Conservation (phyloP, 2,329 filamentous ascomycete species). For the Cadophora gregata region DNA sequence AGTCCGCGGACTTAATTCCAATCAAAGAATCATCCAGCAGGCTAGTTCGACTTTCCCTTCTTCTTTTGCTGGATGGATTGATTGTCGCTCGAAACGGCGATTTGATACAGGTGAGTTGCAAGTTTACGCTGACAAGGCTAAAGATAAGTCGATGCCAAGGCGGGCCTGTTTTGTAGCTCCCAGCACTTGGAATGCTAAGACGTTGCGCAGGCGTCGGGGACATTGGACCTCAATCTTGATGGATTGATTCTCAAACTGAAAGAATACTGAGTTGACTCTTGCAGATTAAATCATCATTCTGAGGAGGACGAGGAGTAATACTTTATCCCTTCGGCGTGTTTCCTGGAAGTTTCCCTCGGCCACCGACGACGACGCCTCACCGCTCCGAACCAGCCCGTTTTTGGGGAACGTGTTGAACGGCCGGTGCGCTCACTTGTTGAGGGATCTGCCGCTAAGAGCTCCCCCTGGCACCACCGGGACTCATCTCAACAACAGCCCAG, state of each 20-base stretch:
- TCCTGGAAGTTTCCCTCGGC: background rate
- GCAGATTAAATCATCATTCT: background rate
- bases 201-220: background rate
- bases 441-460: slow-evolving; percentile 19
- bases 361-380: slow-evolving; percentile 5
- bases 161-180: background rate
- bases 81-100: background rate
- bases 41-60: background rate
- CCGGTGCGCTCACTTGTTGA: slow-evolving; percentile 2
- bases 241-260: background rate
- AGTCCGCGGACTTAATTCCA: slow-evolving; percentile 18
- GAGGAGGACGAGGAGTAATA: background rate
- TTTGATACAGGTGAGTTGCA: background rate
- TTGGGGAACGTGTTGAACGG: slow-evolving; percentile 3
- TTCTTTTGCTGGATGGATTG: background rate
- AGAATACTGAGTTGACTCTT: background rate
- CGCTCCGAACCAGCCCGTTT: background rate
- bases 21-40: slow-evolving; percentile 18
- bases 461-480: slow-evolving; percentile 9
- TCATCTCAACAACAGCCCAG: slow-evolving; percentile 18
- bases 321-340: background rate
- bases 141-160: slow-evolving; percentile 11
- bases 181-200: background rate
- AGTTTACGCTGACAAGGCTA: background rate
- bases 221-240: background rate